Evolutionary conservation across 2,329 filamentous ascomycete species (phyloP), one percentile per base, ranked within the genome.

Genomic region (Aspergillus japonicus): DNA sequence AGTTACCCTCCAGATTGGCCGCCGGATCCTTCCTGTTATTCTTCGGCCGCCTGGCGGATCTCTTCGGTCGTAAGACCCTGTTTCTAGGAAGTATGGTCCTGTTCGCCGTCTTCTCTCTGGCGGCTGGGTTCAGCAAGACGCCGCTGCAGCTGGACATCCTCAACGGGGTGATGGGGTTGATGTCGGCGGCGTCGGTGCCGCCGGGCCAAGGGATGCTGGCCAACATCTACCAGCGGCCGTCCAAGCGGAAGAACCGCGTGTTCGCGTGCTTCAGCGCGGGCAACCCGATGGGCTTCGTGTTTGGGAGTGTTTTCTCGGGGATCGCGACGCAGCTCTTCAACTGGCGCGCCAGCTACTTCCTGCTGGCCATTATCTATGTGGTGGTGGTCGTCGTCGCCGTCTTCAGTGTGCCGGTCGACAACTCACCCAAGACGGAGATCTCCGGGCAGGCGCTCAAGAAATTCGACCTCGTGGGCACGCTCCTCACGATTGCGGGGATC

Each of bases 171-270:
- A 75, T 89, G 31, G 88, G 88, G 3, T 76, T 90, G n/a, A 83
- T 83, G 57, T 84, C 83, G 5, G 88, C 88, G 1, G 84, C 85
- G 57, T 82, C 86, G 2, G 83, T 88, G 1, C 86, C 87, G 5
- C 85, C 87, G 0, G 86, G 86, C 0, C 84, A 88, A 50, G 87
- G 86, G 0, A 83, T 87, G 51, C 77, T 90, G 0, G 88, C 87
- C 14, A 81, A 83, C 0, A 82, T 86, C 7, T 91, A 91, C 64
- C 79, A 81, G n/a, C 79, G 79, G 65, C 87, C 87, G 0, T 83
- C 79, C 11, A 80, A 79, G 59, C 75, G 86, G n/a, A 88, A 89
- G 77, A 89, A 89, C 64, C 77, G 80, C 62, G 86, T 83, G 0
- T 88, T 89, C 69, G 86, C 85, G 0, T 87, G 85, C 64, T 88